phyloP scores from a whole-genome alignment of 768 basidiomycete genomes.

The Tremella fuciformis region DNA sequence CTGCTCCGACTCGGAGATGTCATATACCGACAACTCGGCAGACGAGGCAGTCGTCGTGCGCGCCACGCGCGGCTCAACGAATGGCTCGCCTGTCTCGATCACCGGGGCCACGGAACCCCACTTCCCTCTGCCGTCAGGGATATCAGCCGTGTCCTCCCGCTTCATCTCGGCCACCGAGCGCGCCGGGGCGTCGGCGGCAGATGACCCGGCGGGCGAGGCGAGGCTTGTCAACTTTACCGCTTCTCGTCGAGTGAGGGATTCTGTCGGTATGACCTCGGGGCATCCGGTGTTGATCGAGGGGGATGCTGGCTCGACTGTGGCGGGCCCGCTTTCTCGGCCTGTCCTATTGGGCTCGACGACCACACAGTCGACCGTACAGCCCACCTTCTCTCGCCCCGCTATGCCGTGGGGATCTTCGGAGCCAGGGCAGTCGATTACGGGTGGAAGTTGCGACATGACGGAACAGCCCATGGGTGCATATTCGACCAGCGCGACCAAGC shows the following conservation, averaged over 20 bases:
- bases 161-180: neutral
- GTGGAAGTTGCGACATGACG: neutral
- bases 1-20: neutral
- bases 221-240: slow-evolving; percentile 1
- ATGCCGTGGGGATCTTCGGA: neutral
- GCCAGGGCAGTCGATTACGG: neutral
- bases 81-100: neutral
- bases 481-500: too few species aligned
- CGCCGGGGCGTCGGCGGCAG: neutral
- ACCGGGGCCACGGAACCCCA: neutral
- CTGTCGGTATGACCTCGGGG: neutral
- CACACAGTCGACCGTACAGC: neutral
- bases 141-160: neutral
- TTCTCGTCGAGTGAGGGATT: neutral
- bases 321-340: neutral
- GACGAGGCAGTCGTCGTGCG: slow-evolving; percentile 3
- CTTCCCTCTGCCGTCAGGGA: neutral
- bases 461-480: neutral
- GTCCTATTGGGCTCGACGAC: neutral
- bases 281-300: too few species aligned
- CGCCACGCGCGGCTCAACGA: neutral
- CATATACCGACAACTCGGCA: slow-evolving; percentile 1
- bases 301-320: neutral
- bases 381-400: neutral
- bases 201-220: neutral